Evolutionary conservation across 139 green algal genomes (phyloP), one percentile per base, ranked within the genome.

Genomic region (Auxenochlorella protothecoides): DNA sequence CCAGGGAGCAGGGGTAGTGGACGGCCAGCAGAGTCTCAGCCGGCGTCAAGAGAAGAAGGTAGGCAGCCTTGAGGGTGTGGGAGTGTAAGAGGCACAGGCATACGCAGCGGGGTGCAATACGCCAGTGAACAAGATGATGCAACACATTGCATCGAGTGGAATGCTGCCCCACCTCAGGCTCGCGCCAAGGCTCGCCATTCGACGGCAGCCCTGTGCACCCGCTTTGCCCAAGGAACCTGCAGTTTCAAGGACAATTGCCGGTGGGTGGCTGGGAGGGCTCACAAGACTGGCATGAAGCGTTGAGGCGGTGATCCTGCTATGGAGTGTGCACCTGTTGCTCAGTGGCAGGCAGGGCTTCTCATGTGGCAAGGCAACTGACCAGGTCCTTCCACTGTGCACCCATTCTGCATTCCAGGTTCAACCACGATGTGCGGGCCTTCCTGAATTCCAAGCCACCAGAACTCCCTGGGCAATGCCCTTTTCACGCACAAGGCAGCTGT

Each of bases 391-490:
- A 3, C 3, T 68, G 66, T 14, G 65, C 10, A 44, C 27, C 27
- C 27, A 44, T 44, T 1, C 27, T 44, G 27, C 27, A 44, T 44
- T 95, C 90, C 82, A 82, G 71, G 15, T 92, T 87, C 80, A 85
- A 74, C 55, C 90, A 96, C 65, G 90, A 96, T 66, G 66, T 89
- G 4, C 68, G 72, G 3, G 72, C 73, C 4, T 94, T 81, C 68
- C 53, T 92, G 11, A 51, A n/a, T 5, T 16, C n/a, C 10, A 92
- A 92, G 74, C 76, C 78, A 3, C 62, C 63, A 3, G 89, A 93
- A 52, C 75, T 96, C 63, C 89, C 88, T 12, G 91, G 91, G 5
- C 59, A 12, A 51, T 97, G 91, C 69, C 85, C 85, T 2, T 96
- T 88, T 44, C 70, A 54, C 59, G 69, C 75, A 8, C 13, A 55